Evolutionary conservation across 1,284 basidiomycete genomes (phyloP).

Genomic region (Leccinum pachyderme): DNA sequence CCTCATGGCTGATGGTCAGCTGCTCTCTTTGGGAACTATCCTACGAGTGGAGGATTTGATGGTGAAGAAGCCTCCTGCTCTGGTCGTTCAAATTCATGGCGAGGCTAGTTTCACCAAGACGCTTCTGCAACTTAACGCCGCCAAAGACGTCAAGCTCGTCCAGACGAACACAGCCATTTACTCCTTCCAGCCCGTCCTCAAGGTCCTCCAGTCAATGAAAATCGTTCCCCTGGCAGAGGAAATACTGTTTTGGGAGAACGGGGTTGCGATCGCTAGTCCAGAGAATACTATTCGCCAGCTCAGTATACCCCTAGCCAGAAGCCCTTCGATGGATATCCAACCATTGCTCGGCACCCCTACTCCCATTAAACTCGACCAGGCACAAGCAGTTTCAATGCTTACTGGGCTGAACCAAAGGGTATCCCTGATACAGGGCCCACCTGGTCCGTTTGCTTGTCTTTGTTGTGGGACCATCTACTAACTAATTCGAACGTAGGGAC

Average conservation of each 20-base stretch:
- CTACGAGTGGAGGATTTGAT: constrained; percentile 53
- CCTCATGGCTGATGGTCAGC: constrained; percentile 45
- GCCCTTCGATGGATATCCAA: constrained; percentile 43
- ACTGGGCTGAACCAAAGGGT: constrained; percentile 52
- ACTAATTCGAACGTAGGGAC: constrained; percentile 44
- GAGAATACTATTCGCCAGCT: constrained; percentile 23
- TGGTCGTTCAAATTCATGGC: constrained; percentile 53
- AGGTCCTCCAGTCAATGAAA: constrained; percentile 45
- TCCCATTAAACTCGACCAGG: constrained; percentile 46
- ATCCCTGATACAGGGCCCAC: constrained; percentile 64
- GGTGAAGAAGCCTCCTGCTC: constrained; percentile 43
- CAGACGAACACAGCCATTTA: constrained; percentile 61
- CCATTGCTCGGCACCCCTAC: constrained; percentile 36
- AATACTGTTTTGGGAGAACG: constrained; percentile 51
- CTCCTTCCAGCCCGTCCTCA: constrained; percentile 58
- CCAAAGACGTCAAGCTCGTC: constrained; percentile 43
- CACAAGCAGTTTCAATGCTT: constrained; percentile 50
- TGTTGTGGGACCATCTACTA: background rate
- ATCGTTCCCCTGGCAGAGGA: constrained; percentile 46
- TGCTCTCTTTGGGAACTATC: constrained; percentile 53
- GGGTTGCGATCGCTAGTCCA: constrained; percentile 13
- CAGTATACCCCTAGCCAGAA: constrained; percentile 32
- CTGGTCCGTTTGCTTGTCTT: constrained; percentile 41
- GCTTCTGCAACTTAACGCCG: constrained; percentile 40
- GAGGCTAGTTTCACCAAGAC: constrained; percentile 37